Evolutionary conservation across 805 yeast genomes (phyloP), one percentile per base, ranked within the genome.

Genomic region (Candida maltosa): DNA sequence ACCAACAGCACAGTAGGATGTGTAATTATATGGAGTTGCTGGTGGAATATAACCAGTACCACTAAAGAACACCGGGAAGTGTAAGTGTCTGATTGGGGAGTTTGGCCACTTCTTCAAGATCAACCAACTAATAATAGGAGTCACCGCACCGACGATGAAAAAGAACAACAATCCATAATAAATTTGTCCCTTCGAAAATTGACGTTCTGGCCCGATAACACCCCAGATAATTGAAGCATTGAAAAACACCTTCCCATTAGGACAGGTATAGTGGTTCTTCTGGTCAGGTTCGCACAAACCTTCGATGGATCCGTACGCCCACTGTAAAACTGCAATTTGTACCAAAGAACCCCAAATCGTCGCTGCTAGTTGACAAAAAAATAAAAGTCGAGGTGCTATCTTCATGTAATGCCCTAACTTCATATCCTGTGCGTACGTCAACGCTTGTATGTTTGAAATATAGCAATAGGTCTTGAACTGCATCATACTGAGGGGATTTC

Each of bases 31-130:
- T 19, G 84, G 78, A 4, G 87, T 79, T 25, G 85, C 82, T 27
- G 91, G 89, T 11, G 91, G 89, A 47, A 81, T 76, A 45, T 69
- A 66, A 29, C 80, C 80, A n/a, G 70, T 60, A 46, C 71, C 73
- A 11, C 65, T 53, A 52, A 66, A 66, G 56, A 66, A 66, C 30
- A 66, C 65, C 8, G 68, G 66, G 65, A 65, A 54, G 48, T 56
- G 49, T 45, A 58, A 44, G 54, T 54, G 54, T 32, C 44, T 48
- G 29, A 52, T 43, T 30, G 54, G 57, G 17, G 58, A 51, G 47
- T 54, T 60, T 41, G 70, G 72, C 68, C 67, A 64, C 46, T 62
- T 66, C 54, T 55, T 63, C 46, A 62, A 58, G 31, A 64, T 46
- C 35, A 54, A 49, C 69, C 70, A 63, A 36, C 52, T 56, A 17